Conservation (phyloP, 768 basidiomycete genomes). For the Strobilomyces confusus region DNA sequence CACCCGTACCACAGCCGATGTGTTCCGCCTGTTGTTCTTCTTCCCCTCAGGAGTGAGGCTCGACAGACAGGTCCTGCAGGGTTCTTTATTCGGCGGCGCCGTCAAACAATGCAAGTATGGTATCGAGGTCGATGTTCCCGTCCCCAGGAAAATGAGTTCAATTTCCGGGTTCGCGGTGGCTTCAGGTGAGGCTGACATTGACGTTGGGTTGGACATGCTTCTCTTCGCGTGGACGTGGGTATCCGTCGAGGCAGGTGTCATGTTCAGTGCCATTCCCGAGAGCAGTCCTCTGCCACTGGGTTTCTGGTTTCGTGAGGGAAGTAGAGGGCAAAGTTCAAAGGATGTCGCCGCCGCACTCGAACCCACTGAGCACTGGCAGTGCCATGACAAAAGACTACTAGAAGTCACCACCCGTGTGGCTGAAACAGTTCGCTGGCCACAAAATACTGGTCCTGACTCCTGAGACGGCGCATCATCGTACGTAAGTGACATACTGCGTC, state of each 20-base stretch:
- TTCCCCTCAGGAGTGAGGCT: constrained; percentile 66
- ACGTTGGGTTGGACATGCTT: neutral
- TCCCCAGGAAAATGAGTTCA: constrained; percentile 81
- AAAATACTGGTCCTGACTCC: too few relatives aligned
- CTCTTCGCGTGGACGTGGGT: neutral
- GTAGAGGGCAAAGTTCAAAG: neutral
- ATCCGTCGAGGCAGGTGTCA: constrained; percentile 2
- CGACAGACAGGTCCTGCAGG: constrained; percentile 65
- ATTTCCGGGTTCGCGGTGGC: constrained; percentile 16
- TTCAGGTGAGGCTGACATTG: neutral
- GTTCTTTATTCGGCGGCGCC: constrained; percentile 44
- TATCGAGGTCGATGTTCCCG: constrained; percentile 72
- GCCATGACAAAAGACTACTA: neutral
- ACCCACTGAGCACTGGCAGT: neutral
- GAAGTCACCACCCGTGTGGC: too few relatives aligned
- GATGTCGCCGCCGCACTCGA: neutral
- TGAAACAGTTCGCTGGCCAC: too few relatives aligned
- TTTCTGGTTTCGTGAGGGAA: neutral
- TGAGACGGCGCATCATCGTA: too few relatives aligned
- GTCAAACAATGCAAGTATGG: constrained; percentile 77
- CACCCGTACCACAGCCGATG: constrained; percentile 62
- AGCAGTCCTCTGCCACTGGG: neutral
- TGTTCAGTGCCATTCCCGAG: neutral
- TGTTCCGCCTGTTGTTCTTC: constrained; percentile 84
- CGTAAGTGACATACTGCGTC: too few relatives aligned